Base-by-base conservation (phyloP, 768 basidiomycete genomes). In the Rubroboletus satanas region DNA sequence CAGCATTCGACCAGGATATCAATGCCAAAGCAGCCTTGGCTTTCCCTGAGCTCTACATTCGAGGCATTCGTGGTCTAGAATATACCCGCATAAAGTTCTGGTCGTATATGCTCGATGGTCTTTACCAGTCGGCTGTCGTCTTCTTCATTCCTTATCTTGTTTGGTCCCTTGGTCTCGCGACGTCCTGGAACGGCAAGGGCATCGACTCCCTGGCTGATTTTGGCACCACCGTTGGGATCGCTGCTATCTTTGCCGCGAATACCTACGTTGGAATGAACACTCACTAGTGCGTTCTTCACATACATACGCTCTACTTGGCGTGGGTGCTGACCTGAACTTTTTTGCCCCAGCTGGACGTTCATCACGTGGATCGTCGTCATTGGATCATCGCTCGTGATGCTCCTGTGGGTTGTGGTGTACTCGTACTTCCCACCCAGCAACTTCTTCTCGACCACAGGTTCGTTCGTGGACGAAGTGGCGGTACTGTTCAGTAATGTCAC, bases 31-130 rank as follows among this genome's bases (percentile, higher is more conserved):
- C 91, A 0, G 90, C 91, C 0, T 73, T 97, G 32, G 93, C 93
- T 7, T 97, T 90, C 74, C 96, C 96, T 6, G 90, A 94, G 62
- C 83, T 98, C n/a, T 98, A 98, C 69, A 78, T 94, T 59, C 87
- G 95, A 36, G 96, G 96, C 26, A 97, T 98, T 58, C 84, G 87
- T 15, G 93, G 95, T 21, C 77, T 94, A 15, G 96, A 97, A 64
- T 98, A 97, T 72, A 97, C 94, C 17, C 83, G 92, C 10, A 58
- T 75, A 49, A 93, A 90, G 74, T 98, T 98, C 74, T 98, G 93
- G 93, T 67, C 87, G 51, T 97, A 94, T 73, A 97, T 98, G 90
- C 68, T 83, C 7, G 96, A 98, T 68, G 95, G 95, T 28, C 73
- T 98, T 33, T 98, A 97, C 71, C 96, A 98, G 66, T 96, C 94